Conservation (phyloP, 139 green algal species). For the Closterium sp. region DNA sequence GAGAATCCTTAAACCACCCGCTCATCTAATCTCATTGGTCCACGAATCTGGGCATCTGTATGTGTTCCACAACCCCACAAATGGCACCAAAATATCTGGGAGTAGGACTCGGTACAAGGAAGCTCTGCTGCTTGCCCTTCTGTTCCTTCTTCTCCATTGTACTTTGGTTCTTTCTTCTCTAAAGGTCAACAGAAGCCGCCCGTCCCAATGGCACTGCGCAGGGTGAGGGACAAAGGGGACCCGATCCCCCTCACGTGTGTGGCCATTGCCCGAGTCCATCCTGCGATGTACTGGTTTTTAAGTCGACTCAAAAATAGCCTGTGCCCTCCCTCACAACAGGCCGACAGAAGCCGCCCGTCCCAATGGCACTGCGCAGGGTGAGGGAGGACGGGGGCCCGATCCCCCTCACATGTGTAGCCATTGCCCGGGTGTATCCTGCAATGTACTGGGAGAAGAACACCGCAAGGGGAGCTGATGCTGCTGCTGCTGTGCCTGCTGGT, state of each 20-base stretch:
- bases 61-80: too few relatives aligned
- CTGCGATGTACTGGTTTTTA: slow-evolving; percentile 7
- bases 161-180: too few relatives aligned
- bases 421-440: slow-evolving; percentile 10
- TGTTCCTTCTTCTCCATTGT: too few relatives aligned
- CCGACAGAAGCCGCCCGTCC: neutral
- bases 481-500: neutral
- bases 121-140: too few relatives aligned
- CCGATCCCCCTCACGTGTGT: neutral
- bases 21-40: too few relatives aligned
- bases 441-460: slow-evolving; percentile 15
- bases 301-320: too few relatives aligned
- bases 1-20: too few relatives aligned
- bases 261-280: slow-evolving; percentile 10
- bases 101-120: too few relatives aligned
- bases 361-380: slow-evolving; percentile 32
- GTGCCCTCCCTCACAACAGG: neutral
- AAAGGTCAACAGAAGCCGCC: neutral
- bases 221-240: neutral
- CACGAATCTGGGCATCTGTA: too few relatives aligned
- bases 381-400: neutral
- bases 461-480: neutral
- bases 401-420: neutral
- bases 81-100: too few relatives aligned
- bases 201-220: slow-evolving; percentile 26